A percentile compares a stretch with the other conserved stretches of the same genome.
Conservation (phyloP, 2,329 filamentous ascomycete genomes). For the Cladosporium austrohemisphaericum region DNA sequence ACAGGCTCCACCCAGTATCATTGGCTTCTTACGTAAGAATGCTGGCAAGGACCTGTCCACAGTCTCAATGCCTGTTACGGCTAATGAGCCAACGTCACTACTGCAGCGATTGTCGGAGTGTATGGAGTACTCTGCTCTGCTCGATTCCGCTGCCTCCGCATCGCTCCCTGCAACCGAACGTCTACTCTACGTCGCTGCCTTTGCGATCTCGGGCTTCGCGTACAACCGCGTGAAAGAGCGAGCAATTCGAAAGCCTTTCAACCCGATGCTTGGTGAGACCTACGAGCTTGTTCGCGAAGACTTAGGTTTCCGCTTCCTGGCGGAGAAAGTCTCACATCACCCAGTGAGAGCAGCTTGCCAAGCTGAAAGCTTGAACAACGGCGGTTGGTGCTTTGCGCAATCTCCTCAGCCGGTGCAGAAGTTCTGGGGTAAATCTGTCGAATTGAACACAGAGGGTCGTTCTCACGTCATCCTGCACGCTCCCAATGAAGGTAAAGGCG, state of each 20-base stretch:
- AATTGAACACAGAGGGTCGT: constrained; percentile 88
- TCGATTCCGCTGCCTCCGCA: constrained; percentile 64
- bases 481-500: constrained; percentile 50
- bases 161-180: constrained; percentile 59
- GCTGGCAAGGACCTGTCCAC: constrained; percentile 96
- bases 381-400: constrained; percentile 83
- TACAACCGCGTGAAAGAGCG: constrained; percentile 81
- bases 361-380: constrained; percentile 60
- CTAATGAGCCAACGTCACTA: constrained; percentile 87
- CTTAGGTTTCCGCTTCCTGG: constrained; percentile 82
- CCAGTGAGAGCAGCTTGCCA: constrained; percentile 91
- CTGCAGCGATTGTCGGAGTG: constrained; percentile 87
- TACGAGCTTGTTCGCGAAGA: constrained; percentile 88
- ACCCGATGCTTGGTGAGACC: constrained; percentile 92
- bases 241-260: constrained; percentile 92
- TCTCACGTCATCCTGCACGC: constrained; percentile 73
- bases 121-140: constrained; percentile 80
- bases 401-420: constrained; percentile 87
- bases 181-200: constrained; percentile 80
- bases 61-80: constrained; percentile 94
- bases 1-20: constrained; percentile 80
- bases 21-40: constrained; percentile 93
- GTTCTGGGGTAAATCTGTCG: constrained; percentile 97
- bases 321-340: constrained; percentile 91
- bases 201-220: constrained; percentile 84